Evolutionary conservation across 2,329 filamentous ascomycete genomes (phyloP).

Genomic region (Claviceps sp.): DNA sequence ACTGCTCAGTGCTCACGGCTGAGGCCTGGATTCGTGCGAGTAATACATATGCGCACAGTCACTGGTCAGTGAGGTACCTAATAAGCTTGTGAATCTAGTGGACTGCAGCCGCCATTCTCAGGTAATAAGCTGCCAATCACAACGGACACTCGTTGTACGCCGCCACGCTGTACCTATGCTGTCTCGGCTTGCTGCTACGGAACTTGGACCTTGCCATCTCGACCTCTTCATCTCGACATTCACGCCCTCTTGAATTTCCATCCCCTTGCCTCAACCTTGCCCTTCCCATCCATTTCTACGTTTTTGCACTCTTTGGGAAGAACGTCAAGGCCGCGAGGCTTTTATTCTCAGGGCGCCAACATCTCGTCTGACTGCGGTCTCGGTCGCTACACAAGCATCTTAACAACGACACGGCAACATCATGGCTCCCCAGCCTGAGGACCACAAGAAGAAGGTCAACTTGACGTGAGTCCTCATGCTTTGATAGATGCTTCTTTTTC

Average conservation of each 20-base stretch:
- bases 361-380: constrained; percentile 1
- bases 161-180: not conserved
- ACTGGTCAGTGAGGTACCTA: not conserved
- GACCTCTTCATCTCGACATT: constrained; percentile 11
- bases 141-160: no score
- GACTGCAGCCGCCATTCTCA: not conserved
- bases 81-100: not conserved
- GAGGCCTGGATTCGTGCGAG: constrained; percentile 1
- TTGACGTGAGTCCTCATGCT: constrained; percentile 48
- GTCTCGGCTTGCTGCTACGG: not conserved
- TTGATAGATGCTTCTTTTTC: not conserved
- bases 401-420: constrained; percentile 25
- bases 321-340: not conserved
- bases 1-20: no score
- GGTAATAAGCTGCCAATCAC: not conserved
- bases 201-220: constrained; percentile 10
- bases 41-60: not conserved
- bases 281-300: constrained; percentile 3
- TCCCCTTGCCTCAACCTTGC: not conserved
- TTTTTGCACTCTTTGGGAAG: not conserved
- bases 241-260: constrained; percentile 6
- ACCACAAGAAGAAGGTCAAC: constrained; percentile 74
- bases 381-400: constrained; percentile 12
- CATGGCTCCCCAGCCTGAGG: constrained; percentile 56
- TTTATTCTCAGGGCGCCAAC: not conserved